Base-by-base conservation (phyloP, 495 filamentous ascomycete species). In the Lophiostoma macrostomum region DNA sequence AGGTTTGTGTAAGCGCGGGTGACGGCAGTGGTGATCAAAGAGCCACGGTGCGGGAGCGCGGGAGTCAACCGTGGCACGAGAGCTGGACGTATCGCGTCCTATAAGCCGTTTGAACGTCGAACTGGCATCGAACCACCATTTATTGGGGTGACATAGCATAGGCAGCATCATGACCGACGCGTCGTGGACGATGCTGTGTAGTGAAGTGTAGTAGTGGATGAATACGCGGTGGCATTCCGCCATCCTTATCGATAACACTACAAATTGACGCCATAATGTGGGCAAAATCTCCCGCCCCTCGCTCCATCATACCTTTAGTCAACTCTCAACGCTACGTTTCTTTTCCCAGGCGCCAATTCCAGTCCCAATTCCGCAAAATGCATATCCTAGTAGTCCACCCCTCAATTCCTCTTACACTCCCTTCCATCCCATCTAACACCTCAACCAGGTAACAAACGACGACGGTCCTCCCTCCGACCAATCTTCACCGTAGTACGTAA, bases 401-500 rank as follows among this genome's bases (percentile, higher is more conserved):
- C 28, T 30, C 19, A 5, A 47, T 44, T 7, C 5, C 18, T 27
- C 31, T 25, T 40, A 31, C 10, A n/a, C n/a, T n/a, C 31, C 10
- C n/a, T 11, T 34, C 31, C 37, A 12, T 36, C 49, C 22, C 5
- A 44, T 11, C 2, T 12, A 50, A 12, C 41, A 7, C 24, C 18
- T 13, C 27, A 2, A 22, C 38, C 49, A 89, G 85, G 77, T 91
- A 22, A 80, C 80, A 20, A 98, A 98, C 77, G 93, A 98, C 73
- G 93, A 98, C 75, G 93, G 93, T 16, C 93, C 93, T 32, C 93
- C 93, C 58, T 94, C 87, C 25, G 80, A 86, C 43, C 80, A 89
- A 65, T 91, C 90, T 27, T 95, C 90, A 1, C 93, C 93, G 3
- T 97, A 98, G n/a, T n/a, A n/a, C n/a, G n/a, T n/a, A n/a, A n/a